Conservation (phyloP, 2,329 filamentous ascomycete genomes). For the Thelonectria olida region DNA sequence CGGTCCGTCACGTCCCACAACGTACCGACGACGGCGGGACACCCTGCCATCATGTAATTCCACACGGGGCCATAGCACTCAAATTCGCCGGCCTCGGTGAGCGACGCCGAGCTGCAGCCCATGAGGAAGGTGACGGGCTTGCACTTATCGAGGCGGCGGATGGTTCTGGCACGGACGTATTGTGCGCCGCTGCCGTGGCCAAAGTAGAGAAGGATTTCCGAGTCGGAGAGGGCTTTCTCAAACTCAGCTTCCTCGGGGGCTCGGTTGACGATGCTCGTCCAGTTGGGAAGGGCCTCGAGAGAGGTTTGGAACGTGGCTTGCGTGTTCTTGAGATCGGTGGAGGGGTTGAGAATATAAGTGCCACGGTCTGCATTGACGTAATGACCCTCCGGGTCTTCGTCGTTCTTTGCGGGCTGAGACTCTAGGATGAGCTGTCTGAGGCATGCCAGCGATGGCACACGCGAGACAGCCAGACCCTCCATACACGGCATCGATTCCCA, state of each 20-base stretch:
- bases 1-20: slow-evolving; percentile 98
- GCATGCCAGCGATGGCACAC: slow-evolving; percentile 86
- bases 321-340: slow-evolving; percentile 82
- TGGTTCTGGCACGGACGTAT: slow-evolving; percentile 86
- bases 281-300: slow-evolving; percentile 73
- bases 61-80: slow-evolving; percentile 91
- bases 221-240: slow-evolving; percentile 69
- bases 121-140: slow-evolving; percentile 85
- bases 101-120: slow-evolving; percentile 88
- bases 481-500: slow-evolving; percentile 97
- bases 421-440: slow-evolving; percentile 79
- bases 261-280: slow-evolving; percentile 75
- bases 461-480: slow-evolving; percentile 79
- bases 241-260: slow-evolving; percentile 83
- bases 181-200: slow-evolving; percentile 95
- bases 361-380: slow-evolving; percentile 65
- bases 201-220: slow-evolving; percentile 88
- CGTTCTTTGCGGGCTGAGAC: slow-evolving; percentile 32
- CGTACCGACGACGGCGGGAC: slow-evolving; percentile 87
- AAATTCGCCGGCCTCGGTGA: slow-evolving; percentile 83
- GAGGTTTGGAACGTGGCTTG: slow-evolving; percentile 75
- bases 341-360: slow-evolving; percentile 90
- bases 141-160: slow-evolving; percentile 81
- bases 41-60: slow-evolving; percentile 90
- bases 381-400: slow-evolving; percentile 52